phyloP scores from a whole-genome alignment of 805 yeast species.

The Metschnikowia vanudenii region DNA sequence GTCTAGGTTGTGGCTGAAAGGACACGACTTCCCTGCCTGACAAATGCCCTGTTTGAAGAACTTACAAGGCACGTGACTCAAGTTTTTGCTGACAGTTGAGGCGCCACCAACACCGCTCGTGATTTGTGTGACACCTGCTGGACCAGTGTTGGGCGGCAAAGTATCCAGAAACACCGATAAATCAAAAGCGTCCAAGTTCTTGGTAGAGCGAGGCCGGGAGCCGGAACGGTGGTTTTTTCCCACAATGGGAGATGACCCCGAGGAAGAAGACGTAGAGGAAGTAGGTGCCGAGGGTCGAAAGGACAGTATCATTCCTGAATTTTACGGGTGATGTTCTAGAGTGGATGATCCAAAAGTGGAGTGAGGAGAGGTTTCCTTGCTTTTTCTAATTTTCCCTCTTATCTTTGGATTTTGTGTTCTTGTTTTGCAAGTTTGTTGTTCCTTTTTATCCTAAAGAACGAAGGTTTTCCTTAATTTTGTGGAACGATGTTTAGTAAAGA shows the following conservation, averaged over 20 bases:
- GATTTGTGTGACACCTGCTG: slow-evolving; percentile 12
- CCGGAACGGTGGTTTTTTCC: slow-evolving; percentile 1
- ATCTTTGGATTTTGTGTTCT: too few species aligned
- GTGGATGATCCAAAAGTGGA: neutral
- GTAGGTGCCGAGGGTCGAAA: slow-evolving; percentile 5
- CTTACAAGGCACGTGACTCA: slow-evolving; percentile 95
- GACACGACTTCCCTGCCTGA: slow-evolving; percentile 91
- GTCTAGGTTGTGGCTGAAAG: slow-evolving; percentile 79
- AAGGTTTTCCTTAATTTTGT: neutral
- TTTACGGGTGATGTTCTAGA: neutral
- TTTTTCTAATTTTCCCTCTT: too few species aligned
- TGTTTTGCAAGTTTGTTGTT: neutral
- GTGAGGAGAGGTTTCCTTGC: too few species aligned
- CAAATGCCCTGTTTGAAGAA: slow-evolving; percentile 90
- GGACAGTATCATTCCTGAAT: slow-evolving; percentile 5
- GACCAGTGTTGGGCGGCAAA: slow-evolving; percentile 22
- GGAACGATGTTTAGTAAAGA: neutral
- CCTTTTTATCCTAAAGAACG: neutral
- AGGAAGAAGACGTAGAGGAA: neutral
- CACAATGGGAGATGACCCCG: neutral
- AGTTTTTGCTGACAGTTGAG: slow-evolving; percentile 40
- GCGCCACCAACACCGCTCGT: slow-evolving; percentile 9
- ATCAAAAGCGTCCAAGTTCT: slow-evolving; percentile 10
- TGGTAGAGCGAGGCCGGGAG: slow-evolving; percentile 5
- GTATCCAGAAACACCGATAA: slow-evolving; percentile 10